phyloP scores from a whole-genome alignment of 1,284 basidiomycete genomes.

The Schizophyllum amplum region DNA sequence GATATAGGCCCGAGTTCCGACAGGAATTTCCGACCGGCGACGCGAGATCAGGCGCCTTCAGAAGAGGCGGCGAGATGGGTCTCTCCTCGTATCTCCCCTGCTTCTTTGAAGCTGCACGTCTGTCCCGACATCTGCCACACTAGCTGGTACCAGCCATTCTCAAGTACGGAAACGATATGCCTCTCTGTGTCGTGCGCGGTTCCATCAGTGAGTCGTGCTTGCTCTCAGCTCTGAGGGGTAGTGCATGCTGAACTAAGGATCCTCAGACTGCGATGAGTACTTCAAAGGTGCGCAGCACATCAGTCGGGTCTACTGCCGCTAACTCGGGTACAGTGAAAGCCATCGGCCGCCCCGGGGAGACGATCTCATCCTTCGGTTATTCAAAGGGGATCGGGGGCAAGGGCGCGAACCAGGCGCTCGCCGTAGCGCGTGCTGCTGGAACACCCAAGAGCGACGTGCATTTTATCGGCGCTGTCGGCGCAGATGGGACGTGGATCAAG shows the following conservation, averaged over 20 bases:
- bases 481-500: constrained; percentile 40
- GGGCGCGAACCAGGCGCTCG: constrained; percentile 53
- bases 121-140: too few relatives aligned
- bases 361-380: constrained; percentile 40
- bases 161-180: neutral
- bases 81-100: too few relatives aligned
- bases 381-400: constrained; percentile 46
- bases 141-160: too few relatives aligned
- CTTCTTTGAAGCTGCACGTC: too few relatives aligned
- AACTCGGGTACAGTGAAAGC: constrained; percentile 29
- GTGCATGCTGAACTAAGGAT: neutral
- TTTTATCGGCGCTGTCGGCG: constrained; percentile 41
- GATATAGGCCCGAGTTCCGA: too few relatives aligned
- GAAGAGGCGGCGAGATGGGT: too few relatives aligned
- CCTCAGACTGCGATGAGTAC: constrained; percentile 47
- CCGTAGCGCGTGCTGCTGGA: constrained; percentile 41
- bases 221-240: neutral
- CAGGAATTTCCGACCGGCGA: too few relatives aligned
- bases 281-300: constrained; percentile 34
- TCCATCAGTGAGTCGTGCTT: constrained; percentile 43
- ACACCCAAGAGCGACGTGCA: constrained; percentile 18
- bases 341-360: constrained; percentile 47
- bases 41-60: too few relatives aligned
- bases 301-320: neutral
- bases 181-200: constrained; percentile 38